Base-by-base conservation (phyloP, 495 filamentous ascomycete genomes). In the Aspergillus sparsus region DNA sequence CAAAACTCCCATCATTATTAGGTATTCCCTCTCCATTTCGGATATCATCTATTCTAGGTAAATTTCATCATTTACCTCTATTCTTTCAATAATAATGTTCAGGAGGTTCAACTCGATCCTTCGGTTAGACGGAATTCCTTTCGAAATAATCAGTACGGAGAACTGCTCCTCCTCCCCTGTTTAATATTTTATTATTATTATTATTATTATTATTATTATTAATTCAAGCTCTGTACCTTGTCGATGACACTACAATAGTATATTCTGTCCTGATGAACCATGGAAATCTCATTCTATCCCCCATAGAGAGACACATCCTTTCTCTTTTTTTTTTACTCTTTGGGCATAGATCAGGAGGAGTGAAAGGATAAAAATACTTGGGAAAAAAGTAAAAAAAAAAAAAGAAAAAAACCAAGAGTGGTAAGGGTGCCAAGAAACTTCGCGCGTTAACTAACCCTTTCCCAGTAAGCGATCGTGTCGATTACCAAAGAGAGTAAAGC, bases 21-120 rank as follows among this genome's bases (percentile, higher is more conserved):
- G 21, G 21, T 27, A 41, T 9, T 41, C 37, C n/a, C n/a, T 41
- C 8, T 13, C 37, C 37, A 10, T 9, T 16, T 16, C 15, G 15
- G 44, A 21, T 9, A 47, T 9, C 11, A 9, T 18, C 44, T 16
- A 21, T 16, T 47, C 44, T 18, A 18, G 15, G n/a, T 21, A 47
- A 21, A 6, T 3, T 15, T 47, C 44, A 15, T 18, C n/a, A 47
- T 2, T 47, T 27, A 27, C 2, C 2, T 21, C 27, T 47, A n/a
- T 16, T 16, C 9, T 21, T 10, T 9, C 16, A 16, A 13, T 4
- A n/a, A 7, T 15, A 47, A 21, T 11, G n/a, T 51, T 51, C 16
- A 47, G 45, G 15, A 47, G 44, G 44, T 8, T 16, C 10, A 7
- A 51, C 49, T 51, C 33, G 45, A 41, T 42, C 53, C 41, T 41